Evolutionary conservation across 2,329 filamentous ascomycete species (phyloP), one percentile per base, ranked within the genome.

Genomic region (Alternaria hordeiaustralica): DNA sequence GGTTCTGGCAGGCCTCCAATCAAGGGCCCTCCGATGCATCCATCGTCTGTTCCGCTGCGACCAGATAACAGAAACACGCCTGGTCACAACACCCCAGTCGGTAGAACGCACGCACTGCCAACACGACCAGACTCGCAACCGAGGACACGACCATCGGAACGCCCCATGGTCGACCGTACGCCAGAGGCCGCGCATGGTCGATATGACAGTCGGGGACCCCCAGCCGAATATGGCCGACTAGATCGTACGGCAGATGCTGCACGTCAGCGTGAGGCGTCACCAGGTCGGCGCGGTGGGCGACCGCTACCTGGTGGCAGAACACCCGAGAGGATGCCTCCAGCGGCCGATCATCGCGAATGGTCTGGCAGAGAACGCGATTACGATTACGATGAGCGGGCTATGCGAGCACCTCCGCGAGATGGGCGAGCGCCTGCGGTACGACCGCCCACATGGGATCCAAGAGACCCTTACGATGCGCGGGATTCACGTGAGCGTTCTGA

Each of bases 91-190:
- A 57, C 71, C 23, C 64, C 70, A 43, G 60, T 67, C 45, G 67
- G 71, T 23, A 75, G 78, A 60, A 63, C 79, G 26, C 82, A 82
- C 66, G 77, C 78, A 15, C 79, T 90, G 7, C 89, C 89, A 2
- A 88, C 80, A 58, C 83, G 87, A 58, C 88, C 88, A 15, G 87
- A 90, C 66, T 83, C 87, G 11, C 87, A 86, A 8, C 86, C 86
- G 1, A 82, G 82, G 23, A 50, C 66, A 20, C 73, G 78, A 41
- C 72, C 72, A 44, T 50, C 65, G 21, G 77, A 80, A 41, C 77
- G 78, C 30, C 66, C 71, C n/a, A 41, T 58, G n/a, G 59, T 60
- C 26, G 79, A 81, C 25, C 77, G 78, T 20, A 68, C 67, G 20
- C 41, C 66, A 15, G 75, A 78, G 7, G 63, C 58, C 28, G 58